Percentiles rank a stretch among this genome's conserved stretches.
These are phyloP conservation scores for Tylopilus felleus DNA, from an alignment of 768 basidiomycete species.

Conservation along the genomic window DNA sequence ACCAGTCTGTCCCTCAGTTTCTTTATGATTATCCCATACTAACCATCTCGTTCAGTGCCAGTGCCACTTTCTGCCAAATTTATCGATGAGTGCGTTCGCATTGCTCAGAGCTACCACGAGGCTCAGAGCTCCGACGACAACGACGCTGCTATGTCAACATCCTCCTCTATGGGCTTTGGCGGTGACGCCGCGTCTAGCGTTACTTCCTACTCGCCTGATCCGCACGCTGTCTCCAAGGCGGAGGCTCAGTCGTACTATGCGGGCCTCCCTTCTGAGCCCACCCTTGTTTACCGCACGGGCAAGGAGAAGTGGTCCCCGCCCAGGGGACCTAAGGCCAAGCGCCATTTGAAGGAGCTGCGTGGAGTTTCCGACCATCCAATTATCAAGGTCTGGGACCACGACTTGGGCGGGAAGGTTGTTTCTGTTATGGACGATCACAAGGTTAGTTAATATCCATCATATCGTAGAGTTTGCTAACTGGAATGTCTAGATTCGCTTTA, in stretches of 20 bases:
- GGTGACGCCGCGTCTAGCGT: not conserved
- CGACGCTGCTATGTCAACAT: not conserved
- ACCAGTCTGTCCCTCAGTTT: not conserved
- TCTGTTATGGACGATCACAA: not conserved
- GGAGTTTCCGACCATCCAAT: not conserved
- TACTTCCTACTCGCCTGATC: not conserved
- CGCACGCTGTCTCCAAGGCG: not conserved
- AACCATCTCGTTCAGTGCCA: not conserved
- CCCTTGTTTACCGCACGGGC: not conserved
- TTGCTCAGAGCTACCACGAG: not conserved
- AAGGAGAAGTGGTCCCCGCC: not conserved
- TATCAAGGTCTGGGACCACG: not conserved
- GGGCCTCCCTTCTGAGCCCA: not conserved
- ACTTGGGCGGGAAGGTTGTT: not conserved
- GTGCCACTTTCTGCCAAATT: not conserved
- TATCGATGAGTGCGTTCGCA: not conserved
- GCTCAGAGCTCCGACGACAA: not conserved
- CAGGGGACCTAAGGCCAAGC: not conserved
- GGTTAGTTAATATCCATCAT: not conserved
- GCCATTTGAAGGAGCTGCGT: not conserved
- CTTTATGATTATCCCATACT: not conserved
- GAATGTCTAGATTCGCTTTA: not conserved
- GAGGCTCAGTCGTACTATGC: not conserved
- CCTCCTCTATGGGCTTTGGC: not conserved
- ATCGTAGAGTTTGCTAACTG: not conserved